A percentile compares a stretch with the other conserved stretches of the same genome.
These are phyloP conservation scores for Pseudopyricularia cyperi DNA, from an alignment of 2,329 filamentous ascomycete genomes.

Conservation along the genomic window DNA sequence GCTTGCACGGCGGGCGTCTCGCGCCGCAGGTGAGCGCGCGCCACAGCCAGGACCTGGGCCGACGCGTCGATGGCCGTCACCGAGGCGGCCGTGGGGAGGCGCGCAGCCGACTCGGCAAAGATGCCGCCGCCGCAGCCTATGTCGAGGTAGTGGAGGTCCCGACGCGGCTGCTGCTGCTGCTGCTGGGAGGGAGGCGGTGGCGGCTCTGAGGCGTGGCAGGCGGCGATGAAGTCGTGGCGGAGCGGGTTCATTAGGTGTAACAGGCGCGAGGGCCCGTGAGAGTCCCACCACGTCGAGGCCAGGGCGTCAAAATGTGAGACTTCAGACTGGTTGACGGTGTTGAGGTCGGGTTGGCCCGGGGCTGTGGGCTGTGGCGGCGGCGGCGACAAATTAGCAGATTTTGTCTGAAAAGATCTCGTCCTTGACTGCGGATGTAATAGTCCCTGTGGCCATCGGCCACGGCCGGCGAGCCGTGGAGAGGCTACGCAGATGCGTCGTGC, in stretches of 20 bases:
- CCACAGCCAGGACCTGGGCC: slow-evolving; percentile 59
- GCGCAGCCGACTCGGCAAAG: slow-evolving; percentile 77
- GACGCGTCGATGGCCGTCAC: slow-evolving; percentile 73
- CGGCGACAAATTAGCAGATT: background rate
- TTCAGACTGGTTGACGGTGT: slow-evolving; percentile 74
- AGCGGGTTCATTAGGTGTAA: slow-evolving; percentile 97
- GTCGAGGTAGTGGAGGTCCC: slow-evolving; percentile 62
- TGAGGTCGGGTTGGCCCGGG: background rate
- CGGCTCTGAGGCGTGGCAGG: slow-evolving; percentile 48
- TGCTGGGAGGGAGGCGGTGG: slow-evolving; percentile 15
- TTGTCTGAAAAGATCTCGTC: background rate
- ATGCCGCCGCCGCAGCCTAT: slow-evolving; percentile 94
- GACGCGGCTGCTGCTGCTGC: slow-evolving; percentile 12
- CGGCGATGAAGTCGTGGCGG: slow-evolving; percentile 79
- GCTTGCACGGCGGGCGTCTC: slow-evolving; percentile 51
- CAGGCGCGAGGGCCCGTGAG: slow-evolving; percentile 78
- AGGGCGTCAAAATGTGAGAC: slow-evolving; percentile 90
- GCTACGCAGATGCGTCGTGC: background rate
- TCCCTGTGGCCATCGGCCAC: background rate
- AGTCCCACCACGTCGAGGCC: slow-evolving; percentile 94
- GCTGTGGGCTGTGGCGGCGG: background rate
- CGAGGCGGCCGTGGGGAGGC: slow-evolving; percentile 45
- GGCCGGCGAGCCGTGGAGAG: background rate
- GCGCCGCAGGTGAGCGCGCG: slow-evolving; percentile 57
- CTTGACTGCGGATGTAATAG: background rate